Evolutionary conservation across 2,329 filamentous ascomycete species (phyloP).

Genomic region (Tolypocladium capitatum): DNA sequence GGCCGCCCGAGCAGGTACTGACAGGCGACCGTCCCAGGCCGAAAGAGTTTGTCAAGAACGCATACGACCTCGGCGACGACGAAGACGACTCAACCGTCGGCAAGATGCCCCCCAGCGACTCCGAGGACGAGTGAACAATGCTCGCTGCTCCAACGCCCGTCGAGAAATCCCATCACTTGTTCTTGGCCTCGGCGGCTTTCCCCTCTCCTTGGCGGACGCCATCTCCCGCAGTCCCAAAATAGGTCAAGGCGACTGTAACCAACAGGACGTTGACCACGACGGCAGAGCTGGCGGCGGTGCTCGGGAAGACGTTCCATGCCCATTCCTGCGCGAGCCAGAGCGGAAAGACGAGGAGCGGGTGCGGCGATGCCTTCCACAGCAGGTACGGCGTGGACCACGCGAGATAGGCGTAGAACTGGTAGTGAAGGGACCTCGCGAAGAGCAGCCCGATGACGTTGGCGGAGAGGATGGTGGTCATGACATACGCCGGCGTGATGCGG

Average conservation of each 20-base stretch:
- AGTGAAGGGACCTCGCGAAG: conserved; percentile 80
- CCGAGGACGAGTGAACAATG: conserved; percentile 48
- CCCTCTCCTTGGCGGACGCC: neutral
- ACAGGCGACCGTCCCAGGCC: conserved; percentile 42
- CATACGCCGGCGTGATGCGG: conserved; percentile 55
- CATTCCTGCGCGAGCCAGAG: conserved; percentile 75
- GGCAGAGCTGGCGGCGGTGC: conserved; percentile 41
- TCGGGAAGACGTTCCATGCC: conserved; percentile 93
- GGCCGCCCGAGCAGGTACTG: conserved; percentile 2
- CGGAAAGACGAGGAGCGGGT: conserved; percentile 51
- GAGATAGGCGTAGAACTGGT: conserved; percentile 89
- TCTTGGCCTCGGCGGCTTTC: conserved; percentile 13
- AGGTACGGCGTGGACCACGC: conserved; percentile 82
- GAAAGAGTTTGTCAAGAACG: conserved; percentile 59
- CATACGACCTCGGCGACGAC: conserved; percentile 50
- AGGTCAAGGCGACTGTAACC: conserved; percentile 49
- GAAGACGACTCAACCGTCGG: conserved; percentile 70
- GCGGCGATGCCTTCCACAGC: conserved; percentile 63
- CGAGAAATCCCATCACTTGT: conserved; percentile 14
- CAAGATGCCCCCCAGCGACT: conserved; percentile 72
- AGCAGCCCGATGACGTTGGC: conserved; percentile 70
- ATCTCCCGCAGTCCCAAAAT: conserved; percentile 35
- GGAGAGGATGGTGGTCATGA: conserved; percentile 63
- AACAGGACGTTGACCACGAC: conserved; percentile 60
- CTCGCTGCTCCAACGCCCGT: neutral